A percentile compares a stretch with the other conserved stretches of the same genome.
Conservation (phyloP, 345 rosid genomes). For the Corchorus olitorius region DNA sequence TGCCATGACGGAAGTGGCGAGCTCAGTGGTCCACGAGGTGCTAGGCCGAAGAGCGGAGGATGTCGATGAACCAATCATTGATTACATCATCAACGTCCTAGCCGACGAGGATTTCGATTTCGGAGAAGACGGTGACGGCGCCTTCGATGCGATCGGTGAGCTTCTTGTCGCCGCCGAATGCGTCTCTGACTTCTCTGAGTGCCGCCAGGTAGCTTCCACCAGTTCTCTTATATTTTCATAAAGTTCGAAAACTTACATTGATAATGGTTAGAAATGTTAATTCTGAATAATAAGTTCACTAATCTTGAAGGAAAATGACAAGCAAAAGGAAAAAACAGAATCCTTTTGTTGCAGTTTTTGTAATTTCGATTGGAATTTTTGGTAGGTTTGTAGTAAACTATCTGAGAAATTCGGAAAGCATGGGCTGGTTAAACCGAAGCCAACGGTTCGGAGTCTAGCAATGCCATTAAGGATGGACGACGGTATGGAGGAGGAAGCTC, state of each 20-base stretch:
- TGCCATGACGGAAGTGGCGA: conserved; percentile 86
- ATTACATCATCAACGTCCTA: conserved; percentile 94
- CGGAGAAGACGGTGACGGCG: conserved; percentile 93
- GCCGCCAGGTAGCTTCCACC: conserved; percentile 56
- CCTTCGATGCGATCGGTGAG: conserved; percentile 87
- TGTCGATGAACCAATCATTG: conserved; percentile 84
- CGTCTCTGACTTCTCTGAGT: conserved; percentile 77
- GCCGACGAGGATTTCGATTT: conserved; percentile 98
- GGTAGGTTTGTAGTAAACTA: conserved; percentile 75
- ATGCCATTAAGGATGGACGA: conserved; percentile 93
- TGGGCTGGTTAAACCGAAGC: conserved; percentile 74
- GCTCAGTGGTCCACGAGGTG: conserved; percentile 86
- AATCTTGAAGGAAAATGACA: too few species aligned
- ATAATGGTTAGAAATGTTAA: neutral
- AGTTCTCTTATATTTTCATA: neutral
- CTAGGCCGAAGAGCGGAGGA: conserved; percentile 70
- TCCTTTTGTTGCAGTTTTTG: neutral
- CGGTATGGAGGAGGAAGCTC: conserved; percentile 94
- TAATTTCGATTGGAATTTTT: conserved; percentile 19
- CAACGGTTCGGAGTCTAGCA: conserved; percentile 83
- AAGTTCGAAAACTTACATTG: neutral
- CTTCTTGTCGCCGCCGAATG: conserved; percentile 88
- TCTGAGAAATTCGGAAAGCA: conserved; percentile 91
- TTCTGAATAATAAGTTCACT: too few species aligned
- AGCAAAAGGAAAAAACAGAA: too few species aligned